Percentiles rank a stretch among this genome's conserved stretches.
These are phyloP conservation scores for Mucor circinelloides DNA, from an alignment of 371 early-diverging fungal genomes.

Conservation along the genomic window DNA sequence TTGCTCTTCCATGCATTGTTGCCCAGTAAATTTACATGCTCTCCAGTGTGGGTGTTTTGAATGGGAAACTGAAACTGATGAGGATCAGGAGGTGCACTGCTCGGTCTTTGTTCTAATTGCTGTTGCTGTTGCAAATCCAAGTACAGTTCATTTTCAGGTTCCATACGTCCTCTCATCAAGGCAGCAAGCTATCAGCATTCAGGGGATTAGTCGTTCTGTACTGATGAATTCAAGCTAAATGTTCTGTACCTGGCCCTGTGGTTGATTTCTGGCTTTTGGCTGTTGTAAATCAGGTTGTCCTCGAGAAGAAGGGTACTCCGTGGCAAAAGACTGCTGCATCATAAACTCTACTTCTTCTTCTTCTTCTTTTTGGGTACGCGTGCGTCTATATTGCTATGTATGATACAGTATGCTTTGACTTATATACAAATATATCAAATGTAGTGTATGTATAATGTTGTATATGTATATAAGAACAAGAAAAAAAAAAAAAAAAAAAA, in stretches of 20 bases:
- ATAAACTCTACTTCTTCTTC: not conserved
- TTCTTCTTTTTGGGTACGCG: no score
- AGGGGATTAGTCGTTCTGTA: no score
- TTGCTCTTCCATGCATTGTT: slow-evolving; percentile 12
- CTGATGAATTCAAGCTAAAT: not conserved
- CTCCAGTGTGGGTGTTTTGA: not conserved
- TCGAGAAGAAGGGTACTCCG: slow-evolving; percentile 11
- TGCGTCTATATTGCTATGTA: not conserved
- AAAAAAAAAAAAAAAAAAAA: not conserved
- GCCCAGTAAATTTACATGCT: not conserved
- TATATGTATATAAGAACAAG: no score
- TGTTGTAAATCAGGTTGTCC: slow-evolving; percentile 29
- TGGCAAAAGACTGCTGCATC: slow-evolving; percentile 20
- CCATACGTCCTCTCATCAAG: slow-evolving; percentile 27
- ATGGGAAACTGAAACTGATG: slow-evolving; percentile 18
- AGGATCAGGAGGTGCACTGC: slow-evolving; percentile 30
- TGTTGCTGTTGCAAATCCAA: slow-evolving; percentile 21
- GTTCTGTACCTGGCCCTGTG: slow-evolving; percentile 29
- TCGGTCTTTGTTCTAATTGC: slow-evolving; percentile 26
- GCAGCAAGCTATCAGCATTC: slow-evolving; percentile 27
- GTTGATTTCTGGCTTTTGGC: slow-evolving; percentile 29
- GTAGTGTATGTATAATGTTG: not conserved
- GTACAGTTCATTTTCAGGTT: slow-evolving; percentile 21
- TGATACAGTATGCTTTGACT: not conserved
- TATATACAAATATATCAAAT: not conserved